phyloP scores from a whole-genome alignment of 345 rosid species.

The Rhodamnia rubescens region DNA sequence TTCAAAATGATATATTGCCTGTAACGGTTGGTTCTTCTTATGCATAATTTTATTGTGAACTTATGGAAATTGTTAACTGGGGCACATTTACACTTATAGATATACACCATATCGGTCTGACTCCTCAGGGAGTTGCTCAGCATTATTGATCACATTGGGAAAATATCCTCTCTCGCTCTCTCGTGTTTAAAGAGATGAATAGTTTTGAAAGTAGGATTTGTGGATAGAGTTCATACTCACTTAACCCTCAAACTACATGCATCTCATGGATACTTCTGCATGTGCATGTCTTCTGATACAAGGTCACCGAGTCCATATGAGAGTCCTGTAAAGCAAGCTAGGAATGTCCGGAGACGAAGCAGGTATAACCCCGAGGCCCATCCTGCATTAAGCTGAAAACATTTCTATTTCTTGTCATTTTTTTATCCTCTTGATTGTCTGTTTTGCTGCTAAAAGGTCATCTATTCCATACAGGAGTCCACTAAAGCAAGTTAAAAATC shows the following conservation, averaged over 20 bases:
- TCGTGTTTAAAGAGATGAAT: not conserved
- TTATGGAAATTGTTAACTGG: not conserved
- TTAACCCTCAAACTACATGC: not conserved
- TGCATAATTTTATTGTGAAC: not conserved
- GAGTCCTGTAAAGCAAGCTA: constrained; percentile 2
- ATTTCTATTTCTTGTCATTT: not conserved
- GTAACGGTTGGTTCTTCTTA: not conserved
- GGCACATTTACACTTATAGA: not conserved
- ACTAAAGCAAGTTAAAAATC: not conserved
- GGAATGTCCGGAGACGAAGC: not conserved
- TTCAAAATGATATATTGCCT: not conserved
- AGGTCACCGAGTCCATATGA: not conserved
- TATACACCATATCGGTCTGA: not conserved
- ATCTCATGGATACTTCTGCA: not conserved
- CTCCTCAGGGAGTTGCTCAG: not conserved
- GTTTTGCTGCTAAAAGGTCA: constrained; percentile 1
- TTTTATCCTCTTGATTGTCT: not conserved
- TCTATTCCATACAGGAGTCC: constrained; percentile 5
- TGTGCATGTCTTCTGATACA: not conserved
- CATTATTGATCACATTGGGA: not conserved
- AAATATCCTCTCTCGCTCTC: not conserved
- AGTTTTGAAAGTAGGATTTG: not conserved
- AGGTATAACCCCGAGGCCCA: not conserved
- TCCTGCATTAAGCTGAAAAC: not conserved
- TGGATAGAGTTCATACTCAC: not conserved